Base-by-base conservation (phyloP, 163 green algal genomes). In the Prototheca wickerhamii region DNA sequence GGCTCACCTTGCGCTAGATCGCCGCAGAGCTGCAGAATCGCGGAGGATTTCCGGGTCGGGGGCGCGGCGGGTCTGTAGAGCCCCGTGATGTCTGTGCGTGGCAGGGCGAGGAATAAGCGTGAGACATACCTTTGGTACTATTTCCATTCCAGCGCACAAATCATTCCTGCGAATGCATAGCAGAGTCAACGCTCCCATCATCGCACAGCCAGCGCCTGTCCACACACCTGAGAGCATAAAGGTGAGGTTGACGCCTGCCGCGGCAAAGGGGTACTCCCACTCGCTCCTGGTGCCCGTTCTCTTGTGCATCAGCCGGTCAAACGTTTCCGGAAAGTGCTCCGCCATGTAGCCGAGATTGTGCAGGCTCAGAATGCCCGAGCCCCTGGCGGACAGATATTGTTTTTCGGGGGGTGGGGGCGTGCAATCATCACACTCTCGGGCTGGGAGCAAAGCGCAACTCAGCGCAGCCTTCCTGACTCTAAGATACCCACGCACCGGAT, bases 251-350 rank as follows among this genome's bases (percentile, higher is more conserved):
- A 92, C 68, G 1, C 85, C 80, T 1, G 82, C 87, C 28, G 78
- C 84, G 3, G 81, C 83, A 79, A 91, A 93, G 5, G 87, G 88
- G 72, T 94, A 94, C 68, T 94, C 87, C 65, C 58, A 78, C 46
- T 75, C 50, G n/a, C 58, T 67, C 44, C 73, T 61, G 31, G 26
- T 6, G 20, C 73, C 69, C 40, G 54, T 17, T 1, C n/a, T 49
- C 64, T 86, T 86, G 37, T 67, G 44, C 71, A 74, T 66, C 26
- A 86, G 65, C 28, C 15, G 4, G 26, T 56, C 7, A 61, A 86
- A 84, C 15, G 55, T 46, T 6, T 54, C 25, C 10, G 67, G 63
- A 17, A 62, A 32, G 44, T 58, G 17, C 67, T 75, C 46, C 29
- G 65, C 68, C 50, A 87, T 70, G 68, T 85, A 87, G 31, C 93